Evolutionary conservation across 495 filamentous ascomycete species (phyloP).

Genomic region (Podospora didyma): DNA sequence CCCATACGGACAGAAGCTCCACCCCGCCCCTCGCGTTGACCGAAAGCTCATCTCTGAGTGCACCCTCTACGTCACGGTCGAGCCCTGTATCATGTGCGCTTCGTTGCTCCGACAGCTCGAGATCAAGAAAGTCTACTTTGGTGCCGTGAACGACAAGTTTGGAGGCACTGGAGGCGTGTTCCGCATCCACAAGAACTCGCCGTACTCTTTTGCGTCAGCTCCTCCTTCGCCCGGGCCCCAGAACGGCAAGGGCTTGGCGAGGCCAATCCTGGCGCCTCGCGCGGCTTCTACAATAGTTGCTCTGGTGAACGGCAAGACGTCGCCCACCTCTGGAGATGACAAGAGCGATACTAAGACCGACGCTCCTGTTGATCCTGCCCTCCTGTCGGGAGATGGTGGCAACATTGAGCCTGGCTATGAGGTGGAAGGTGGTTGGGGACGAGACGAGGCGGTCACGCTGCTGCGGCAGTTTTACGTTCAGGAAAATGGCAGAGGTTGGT

Average conservation of each 20-base stretch:
- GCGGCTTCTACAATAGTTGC: slow-evolving; percentile 15
- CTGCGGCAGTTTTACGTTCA: slow-evolving; percentile 93
- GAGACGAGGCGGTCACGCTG: slow-evolving; percentile 85
- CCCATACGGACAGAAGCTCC: slow-evolving; percentile 48
- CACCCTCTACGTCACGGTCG: slow-evolving; percentile 91
- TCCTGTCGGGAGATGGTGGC: slow-evolving; percentile 35
- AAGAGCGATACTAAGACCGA: slow-evolving; percentile 2
- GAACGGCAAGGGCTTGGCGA: slow-evolving; percentile 27
- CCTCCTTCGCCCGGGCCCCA: slow-evolving; percentile 25
- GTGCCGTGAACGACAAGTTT: slow-evolving; percentile 93
- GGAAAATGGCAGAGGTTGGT: slow-evolving; percentile 80
- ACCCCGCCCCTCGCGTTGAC: slow-evolving; percentile 38
- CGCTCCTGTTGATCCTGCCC: slow-evolving; percentile 8
- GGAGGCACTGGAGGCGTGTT: slow-evolving; percentile 92
- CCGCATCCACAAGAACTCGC: slow-evolving; percentile 72
- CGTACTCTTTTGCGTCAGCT: slow-evolving; percentile 20
- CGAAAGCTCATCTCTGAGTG: slow-evolving; percentile 61
- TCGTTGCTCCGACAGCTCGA: slow-evolving; percentile 81
- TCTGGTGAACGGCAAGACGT: neutral
- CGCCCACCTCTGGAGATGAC: slow-evolving; percentile 1
- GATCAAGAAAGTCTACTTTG: slow-evolving; percentile 83
- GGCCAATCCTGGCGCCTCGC: slow-evolving; percentile 21
- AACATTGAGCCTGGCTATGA: slow-evolving; percentile 68
- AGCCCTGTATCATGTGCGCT: slow-evolving; percentile 98
- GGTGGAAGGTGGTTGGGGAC: slow-evolving; percentile 76